Evolutionary conservation across 164 flowering plant genomes (phyloP).

Genomic region (Aristolochia contorta): DNA sequence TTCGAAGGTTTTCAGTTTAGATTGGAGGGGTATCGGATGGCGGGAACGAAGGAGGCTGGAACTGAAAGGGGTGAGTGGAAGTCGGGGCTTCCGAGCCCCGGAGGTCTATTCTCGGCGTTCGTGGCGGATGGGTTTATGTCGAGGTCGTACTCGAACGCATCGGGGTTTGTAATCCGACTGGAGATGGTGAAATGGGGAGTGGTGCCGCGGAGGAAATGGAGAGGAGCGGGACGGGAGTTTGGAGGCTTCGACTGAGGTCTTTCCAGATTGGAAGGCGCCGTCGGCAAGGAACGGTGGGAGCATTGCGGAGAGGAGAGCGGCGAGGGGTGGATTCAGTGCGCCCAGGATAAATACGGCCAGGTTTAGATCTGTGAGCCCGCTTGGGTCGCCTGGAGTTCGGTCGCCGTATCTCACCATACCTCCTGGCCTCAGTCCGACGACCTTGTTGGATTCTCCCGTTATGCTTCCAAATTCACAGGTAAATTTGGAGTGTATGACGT

Average conservation of each 20-base stretch:
- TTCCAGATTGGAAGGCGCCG: slow-evolving; percentile 9
- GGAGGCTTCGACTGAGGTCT: slow-evolving; percentile 4
- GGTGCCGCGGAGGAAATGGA: not conserved
- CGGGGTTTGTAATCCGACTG: not conserved
- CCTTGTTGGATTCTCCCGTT: slow-evolving; percentile 67
- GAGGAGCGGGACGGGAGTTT: not conserved
- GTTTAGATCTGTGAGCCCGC: slow-evolving; percentile 28
- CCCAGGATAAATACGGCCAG: slow-evolving; percentile 37
- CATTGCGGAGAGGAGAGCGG: slow-evolving; percentile 67
- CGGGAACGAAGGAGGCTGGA: slow-evolving; percentile 12
- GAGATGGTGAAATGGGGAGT: not conserved
- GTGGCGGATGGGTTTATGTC: slow-evolving; percentile 7
- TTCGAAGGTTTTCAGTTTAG: not conserved
- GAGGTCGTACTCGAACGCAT: not conserved
- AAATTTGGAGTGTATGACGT: not conserved
- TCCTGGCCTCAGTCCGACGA: slow-evolving; percentile 62
- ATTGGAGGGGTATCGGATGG: slow-evolving; percentile 9
- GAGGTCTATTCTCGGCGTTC: slow-evolving; percentile 9
- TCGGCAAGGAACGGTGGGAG: slow-evolving; percentile 12
- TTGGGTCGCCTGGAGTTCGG: slow-evolving; percentile 25
- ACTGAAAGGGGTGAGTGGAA: slow-evolving; percentile 15
- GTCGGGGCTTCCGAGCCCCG: slow-evolving; percentile 13
- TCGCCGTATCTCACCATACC: slow-evolving; percentile 59
- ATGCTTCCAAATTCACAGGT: slow-evolving; percentile 67
- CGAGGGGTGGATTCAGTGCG: slow-evolving; percentile 53